phyloP scores from a whole-genome alignment of 169 alveolate species.

The Babesia bovis region DNA sequence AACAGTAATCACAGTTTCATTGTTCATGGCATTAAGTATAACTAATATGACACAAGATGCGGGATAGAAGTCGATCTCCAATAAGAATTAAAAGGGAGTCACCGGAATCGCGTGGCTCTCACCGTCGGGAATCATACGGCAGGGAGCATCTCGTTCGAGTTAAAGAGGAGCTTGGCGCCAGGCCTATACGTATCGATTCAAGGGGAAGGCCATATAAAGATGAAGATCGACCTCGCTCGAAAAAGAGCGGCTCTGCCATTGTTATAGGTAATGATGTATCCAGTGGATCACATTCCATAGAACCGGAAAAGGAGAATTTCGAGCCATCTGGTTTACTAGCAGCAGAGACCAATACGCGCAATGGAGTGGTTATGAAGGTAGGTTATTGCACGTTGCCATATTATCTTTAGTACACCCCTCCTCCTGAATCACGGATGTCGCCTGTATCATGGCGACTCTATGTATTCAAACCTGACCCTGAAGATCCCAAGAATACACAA shows the following conservation, averaged over 20 bases:
- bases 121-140: neutral
- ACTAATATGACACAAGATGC: neutral
- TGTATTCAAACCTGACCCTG: slow-evolving; percentile 72
- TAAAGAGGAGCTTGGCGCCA: neutral
- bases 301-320: slow-evolving; percentile 69
- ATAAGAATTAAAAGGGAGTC: slow-evolving; percentile 13
- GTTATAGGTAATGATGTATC: neutral
- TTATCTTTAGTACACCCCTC: slow-evolving; percentile 75
- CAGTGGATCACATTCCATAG: neutral
- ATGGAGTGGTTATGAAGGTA: slow-evolving; percentile 78
- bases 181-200: slow-evolving; percentile 8
- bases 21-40: neutral
- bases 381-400: neutral
- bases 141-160: neutral
- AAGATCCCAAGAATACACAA: slow-evolving; percentile 9
- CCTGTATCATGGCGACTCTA: slow-evolving; percentile 81
- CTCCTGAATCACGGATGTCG: slow-evolving; percentile 81
- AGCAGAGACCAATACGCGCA: slow-evolving; percentile 71
- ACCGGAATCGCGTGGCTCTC: neutral
- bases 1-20: too few relatives aligned
- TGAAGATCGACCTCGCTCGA: neutral
- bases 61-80: neutral
- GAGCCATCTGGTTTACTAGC: slow-evolving; percentile 89
- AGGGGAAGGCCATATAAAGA: slow-evolving; percentile 9
- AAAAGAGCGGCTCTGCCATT: neutral